A percentile compares a stretch with the other conserved stretches of the same genome.
Conservation (phyloP, 371 early-diverging fungal genomes). For the Paraphysoderma sedebokerense region DNA sequence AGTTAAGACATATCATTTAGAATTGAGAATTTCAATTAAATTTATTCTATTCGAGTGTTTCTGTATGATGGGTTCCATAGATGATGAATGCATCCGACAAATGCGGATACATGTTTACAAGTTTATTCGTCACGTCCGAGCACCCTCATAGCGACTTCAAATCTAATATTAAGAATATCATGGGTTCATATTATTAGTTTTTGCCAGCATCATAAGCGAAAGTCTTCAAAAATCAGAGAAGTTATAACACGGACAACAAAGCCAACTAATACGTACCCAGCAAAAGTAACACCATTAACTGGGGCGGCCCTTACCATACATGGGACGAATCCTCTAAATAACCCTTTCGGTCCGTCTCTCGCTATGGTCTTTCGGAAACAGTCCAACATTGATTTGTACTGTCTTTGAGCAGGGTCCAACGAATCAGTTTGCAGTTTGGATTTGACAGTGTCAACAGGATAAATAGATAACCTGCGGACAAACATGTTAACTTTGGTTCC, state of each 20-base stretch:
- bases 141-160: conserved; percentile 1
- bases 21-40: too few relatives aligned
- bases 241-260: too few relatives aligned
- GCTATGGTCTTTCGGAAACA: conserved; percentile 21
- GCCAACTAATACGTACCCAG: conserved; percentile 19
- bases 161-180: background rate
- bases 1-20: too few relatives aligned
- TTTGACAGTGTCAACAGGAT: conserved; percentile 20
- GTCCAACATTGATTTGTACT: conserved; percentile 17
- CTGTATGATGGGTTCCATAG: too few relatives aligned
- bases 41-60: too few relatives aligned
- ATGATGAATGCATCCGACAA: too few relatives aligned
- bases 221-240: too few relatives aligned
- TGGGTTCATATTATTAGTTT: background rate
- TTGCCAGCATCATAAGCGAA: too few relatives aligned
- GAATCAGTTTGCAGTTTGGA: conserved; percentile 28
- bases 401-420: conserved; percentile 11
- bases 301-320: conserved; percentile 35
- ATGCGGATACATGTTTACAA: too few relatives aligned
- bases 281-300: conserved; percentile 32
- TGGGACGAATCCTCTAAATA: conserved; percentile 25
- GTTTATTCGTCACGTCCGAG: background rate
- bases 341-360: conserved; percentile 20
- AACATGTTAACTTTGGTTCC: background rate
- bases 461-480: background rate